These are phyloP conservation scores for Apiotrichum gamsii DNA, from an alignment of 1,284 basidiomycete genomes.

Conservation along the genomic window DNA sequence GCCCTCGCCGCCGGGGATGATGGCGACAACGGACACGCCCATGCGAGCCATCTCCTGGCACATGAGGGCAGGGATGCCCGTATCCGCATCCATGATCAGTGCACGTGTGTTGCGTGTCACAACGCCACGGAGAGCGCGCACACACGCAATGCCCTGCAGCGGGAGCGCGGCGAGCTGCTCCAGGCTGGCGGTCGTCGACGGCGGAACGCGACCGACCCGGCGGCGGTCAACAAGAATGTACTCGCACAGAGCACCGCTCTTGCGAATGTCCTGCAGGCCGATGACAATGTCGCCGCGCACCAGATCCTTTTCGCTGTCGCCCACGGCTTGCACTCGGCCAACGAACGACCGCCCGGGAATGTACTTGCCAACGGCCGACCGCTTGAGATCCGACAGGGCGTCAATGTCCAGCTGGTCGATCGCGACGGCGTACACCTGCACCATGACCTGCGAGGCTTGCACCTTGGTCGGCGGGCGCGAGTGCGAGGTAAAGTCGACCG, in stretches of 20 bases:
- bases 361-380: slow-evolving; percentile 41
- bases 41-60: slow-evolving; percentile 60
- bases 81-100: slow-evolving; percentile 67
- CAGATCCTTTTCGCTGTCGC: slow-evolving; percentile 68
- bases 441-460: slow-evolving; percentile 60
- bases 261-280: slow-evolving; percentile 62
- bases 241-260: slow-evolving; percentile 76
- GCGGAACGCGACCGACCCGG: slow-evolving; percentile 63
- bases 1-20: slow-evolving; percentile 37
- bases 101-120: slow-evolving; percentile 49
- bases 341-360: slow-evolving; percentile 76
- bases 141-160: slow-evolving; percentile 65
- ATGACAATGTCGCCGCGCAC: slow-evolving; percentile 75
- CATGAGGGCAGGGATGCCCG: slow-evolving; percentile 66
- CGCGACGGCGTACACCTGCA: slow-evolving; percentile 79
- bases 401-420: slow-evolving; percentile 66
- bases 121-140: slow-evolving; percentile 63
- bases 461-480: slow-evolving; percentile 68
- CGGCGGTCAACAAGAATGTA: slow-evolving; percentile 73
- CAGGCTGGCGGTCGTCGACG: slow-evolving; percentile 51
- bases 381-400: slow-evolving; percentile 53
- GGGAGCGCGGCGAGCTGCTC: slow-evolving; percentile 74
- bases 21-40: slow-evolving; percentile 40
- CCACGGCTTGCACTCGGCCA: slow-evolving; percentile 68
- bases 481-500: slow-evolving; percentile 59